A percentile compares a stretch with the other conserved stretches of the same genome.
These are phyloP conservation scores for Yamadazyma friedrichii DNA, from an alignment of 1,139 yeast species.

Conservation along the genomic window DNA sequence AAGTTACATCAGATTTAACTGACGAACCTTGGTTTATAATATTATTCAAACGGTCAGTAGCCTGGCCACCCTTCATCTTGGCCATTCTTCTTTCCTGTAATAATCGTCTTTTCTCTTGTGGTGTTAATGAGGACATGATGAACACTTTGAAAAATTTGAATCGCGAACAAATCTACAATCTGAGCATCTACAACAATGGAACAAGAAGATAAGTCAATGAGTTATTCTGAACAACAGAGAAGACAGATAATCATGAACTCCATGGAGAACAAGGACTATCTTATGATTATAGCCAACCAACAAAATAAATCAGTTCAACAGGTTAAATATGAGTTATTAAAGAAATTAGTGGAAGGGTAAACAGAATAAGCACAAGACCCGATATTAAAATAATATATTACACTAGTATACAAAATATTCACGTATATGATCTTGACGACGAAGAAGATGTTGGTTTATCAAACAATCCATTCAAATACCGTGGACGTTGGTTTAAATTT, in stretches of 20 bases:
- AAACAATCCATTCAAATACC: constrained; percentile 43
- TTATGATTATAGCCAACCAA: constrained; percentile 43
- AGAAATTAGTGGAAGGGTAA: constrained; percentile 17
- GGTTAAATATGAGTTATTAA: constrained; percentile 39
- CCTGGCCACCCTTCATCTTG: constrained; percentile 60
- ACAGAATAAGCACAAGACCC: background rate
- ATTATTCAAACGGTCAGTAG: constrained; percentile 52
- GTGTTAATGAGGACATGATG: constrained; percentile 35
- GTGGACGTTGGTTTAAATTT: constrained; percentile 44
- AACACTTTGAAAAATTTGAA: constrained; percentile 2
- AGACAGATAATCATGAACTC: constrained; percentile 42
- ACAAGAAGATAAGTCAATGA: constrained; percentile 13
- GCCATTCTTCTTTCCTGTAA: constrained; percentile 71
- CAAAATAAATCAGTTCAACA: constrained; percentile 45
- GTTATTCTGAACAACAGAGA: constrained; percentile 39
- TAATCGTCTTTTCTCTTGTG: constrained; percentile 61
- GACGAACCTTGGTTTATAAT: constrained; percentile 44
- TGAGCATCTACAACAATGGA: constrained; percentile 1
- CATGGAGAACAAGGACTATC: constrained; percentile 43
- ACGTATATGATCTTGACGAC: constrained; percentile 1
- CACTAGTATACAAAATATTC: constrained; percentile 5
- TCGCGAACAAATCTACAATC: constrained; percentile 2
- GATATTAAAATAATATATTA: constrained; percentile 3
- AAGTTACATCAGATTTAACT: constrained; percentile 30
- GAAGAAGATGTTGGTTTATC: constrained; percentile 13